Conservation (phyloP, 257 asterid genomes). For the Lycium barbarum region DNA sequence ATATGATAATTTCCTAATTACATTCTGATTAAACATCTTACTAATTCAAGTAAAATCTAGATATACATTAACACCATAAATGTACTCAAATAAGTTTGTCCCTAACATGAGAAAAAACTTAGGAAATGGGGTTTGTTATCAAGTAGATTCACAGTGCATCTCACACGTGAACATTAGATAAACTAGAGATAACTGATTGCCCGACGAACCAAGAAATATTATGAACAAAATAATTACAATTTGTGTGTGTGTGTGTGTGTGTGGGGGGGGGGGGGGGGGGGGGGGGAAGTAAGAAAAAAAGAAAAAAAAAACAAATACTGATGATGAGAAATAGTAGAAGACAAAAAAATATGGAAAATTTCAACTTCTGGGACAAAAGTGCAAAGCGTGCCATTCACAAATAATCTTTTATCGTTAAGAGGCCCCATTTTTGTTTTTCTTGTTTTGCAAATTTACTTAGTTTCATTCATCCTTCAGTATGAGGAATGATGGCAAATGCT, state of each 20-base stretch:
- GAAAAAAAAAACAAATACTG: background rate
- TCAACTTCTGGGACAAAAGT: slow-evolving; percentile 40
- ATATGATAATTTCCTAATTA: background rate
- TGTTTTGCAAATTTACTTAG: background rate
- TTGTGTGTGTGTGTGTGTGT: background rate
- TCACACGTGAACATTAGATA: slow-evolving; percentile 19
- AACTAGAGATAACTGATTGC: background rate
- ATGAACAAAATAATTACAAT: slow-evolving; percentile 21
- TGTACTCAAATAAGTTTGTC: background rate
- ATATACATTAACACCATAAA: background rate
- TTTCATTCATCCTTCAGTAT: slow-evolving; percentile 31
- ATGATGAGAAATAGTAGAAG: slow-evolving; percentile 6
- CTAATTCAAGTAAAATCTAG: background rate
- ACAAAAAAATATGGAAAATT: slow-evolving; percentile 23
- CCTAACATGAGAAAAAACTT: background rate
- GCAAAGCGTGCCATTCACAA: slow-evolving; percentile 50
- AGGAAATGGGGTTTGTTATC: background rate
- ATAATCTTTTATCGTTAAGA: slow-evolving; percentile 34
- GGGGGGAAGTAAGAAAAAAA: background rate
- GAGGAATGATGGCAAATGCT: slow-evolving; percentile 52
- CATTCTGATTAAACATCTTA: background rate
- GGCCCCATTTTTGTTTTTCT: background rate
- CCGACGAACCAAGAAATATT: background rate
- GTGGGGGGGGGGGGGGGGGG: too few relatives aligned
- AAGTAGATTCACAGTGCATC: background rate